Evolutionary conservation across 169 alveolate genomes (phyloP).

Genomic region (Eimeria necatrix): DNA sequence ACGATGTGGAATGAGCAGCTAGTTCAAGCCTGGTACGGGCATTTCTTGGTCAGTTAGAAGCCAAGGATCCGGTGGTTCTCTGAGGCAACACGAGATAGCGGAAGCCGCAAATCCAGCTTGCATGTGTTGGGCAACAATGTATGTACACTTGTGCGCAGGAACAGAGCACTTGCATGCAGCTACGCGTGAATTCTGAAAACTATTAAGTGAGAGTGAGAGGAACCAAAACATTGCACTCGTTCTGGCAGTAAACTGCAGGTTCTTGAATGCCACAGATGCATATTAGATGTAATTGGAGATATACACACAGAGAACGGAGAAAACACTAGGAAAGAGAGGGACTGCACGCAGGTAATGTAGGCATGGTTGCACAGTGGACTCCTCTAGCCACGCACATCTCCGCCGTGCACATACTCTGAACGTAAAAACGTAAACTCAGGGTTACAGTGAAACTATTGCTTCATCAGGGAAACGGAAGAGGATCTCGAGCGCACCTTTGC

Average conservation of each 20-base stretch:
- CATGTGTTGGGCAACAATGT: too few species aligned
- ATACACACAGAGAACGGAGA: too few species aligned
- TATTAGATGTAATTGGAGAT: too few species aligned
- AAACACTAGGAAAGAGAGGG: not conserved
- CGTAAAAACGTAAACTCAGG: not conserved
- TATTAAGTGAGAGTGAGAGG: too few species aligned
- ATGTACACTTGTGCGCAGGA: too few species aligned
- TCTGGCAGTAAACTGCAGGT: too few species aligned
- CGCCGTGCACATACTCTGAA: not conserved
- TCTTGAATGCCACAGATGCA: too few species aligned
- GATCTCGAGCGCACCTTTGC: not conserved
- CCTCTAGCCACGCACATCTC: not conserved
- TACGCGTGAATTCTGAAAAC: too few species aligned
- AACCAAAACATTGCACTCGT: too few species aligned
- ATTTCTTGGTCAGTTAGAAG: not conserved
- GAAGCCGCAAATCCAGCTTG: too few species aligned
- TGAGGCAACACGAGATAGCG: not conserved
- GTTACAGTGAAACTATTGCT: not conserved
- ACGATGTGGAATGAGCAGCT: not conserved
- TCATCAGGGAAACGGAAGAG: not conserved
- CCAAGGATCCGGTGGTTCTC: constrained; percentile 71
- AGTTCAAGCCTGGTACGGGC: not conserved
- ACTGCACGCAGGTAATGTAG: not conserved
- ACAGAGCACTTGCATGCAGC: too few species aligned
- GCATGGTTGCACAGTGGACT: not conserved